Evolutionary conservation across 2,329 filamentous ascomycete species (phyloP), one percentile per base, ranked within the genome.

Genomic region (Blumeriella jaapii): DNA sequence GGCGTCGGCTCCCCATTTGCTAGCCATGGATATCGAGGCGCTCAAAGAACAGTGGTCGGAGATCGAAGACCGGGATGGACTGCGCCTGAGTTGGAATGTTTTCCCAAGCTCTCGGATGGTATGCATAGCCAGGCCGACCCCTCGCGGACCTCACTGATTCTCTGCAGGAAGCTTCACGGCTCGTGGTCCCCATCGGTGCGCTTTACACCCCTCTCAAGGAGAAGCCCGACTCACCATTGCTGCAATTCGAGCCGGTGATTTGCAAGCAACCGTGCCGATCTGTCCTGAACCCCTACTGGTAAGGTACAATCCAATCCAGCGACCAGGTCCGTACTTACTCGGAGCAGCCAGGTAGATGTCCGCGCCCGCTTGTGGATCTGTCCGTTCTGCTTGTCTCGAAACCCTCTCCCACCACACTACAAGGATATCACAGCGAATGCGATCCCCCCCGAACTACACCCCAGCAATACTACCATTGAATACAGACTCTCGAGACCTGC

Each of bases 31-130:
- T 49, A 48, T 53, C 19, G 52, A 54, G 32, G 39, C 45, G 26
- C 40, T 54, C 31, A 54, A 54, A 42, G 52, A 54, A 39, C 51
- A 55, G 43, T 55, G 52, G 52, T 53, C 50, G 14, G 86, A 95
- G 60, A 79, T 93, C 40, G 91, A 98, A 67, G 91, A 98, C 56
- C 78, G 84, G 51, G 91, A 98, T 75, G 91, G 91, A 42, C 76
- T 96, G 55, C 79, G 91, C 45, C 71, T 98, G 48, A 95, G 89
- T 63, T 98, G 91, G 91, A 98, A 98, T 59, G 93, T 93, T 42
- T 93, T 98, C 56, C 91, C 91, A 31, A 95, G 87, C 67, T 89
- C 89, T 55, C 85, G 91, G 59, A 95, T 98, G 86, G 87, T 85
- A 52, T 52, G 71, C 63, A 57, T 12, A 6, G 28, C 24, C 25